Conservation (phyloP, 495 filamentous ascomycete genomes). For the Usnea hakonensis region DNA sequence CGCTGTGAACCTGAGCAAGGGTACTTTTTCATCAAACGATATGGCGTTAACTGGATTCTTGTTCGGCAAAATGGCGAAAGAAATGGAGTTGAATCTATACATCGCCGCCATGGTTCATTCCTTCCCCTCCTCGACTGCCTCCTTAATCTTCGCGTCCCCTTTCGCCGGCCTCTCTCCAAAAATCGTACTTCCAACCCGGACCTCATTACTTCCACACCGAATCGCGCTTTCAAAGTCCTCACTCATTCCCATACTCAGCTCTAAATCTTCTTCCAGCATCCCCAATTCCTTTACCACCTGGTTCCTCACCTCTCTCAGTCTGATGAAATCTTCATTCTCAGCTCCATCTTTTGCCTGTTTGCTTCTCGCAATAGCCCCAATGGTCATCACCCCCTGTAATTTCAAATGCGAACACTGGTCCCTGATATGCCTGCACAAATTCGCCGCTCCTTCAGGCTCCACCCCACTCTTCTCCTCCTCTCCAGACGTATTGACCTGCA, state of each 20-base stretch:
- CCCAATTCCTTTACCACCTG: slow-evolving; percentile 45
- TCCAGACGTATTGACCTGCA: slow-evolving; percentile 92
- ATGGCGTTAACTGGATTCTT: too few relatives aligned
- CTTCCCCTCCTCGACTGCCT: slow-evolving; percentile 19
- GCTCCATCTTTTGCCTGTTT: slow-evolving; percentile 58
- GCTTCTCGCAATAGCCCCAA: slow-evolving; percentile 83
- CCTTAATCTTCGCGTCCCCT: slow-evolving; percentile 56
- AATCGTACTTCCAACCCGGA: slow-evolving; percentile 91
- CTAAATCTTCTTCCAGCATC: slow-evolving; percentile 40
- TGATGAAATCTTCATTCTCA: slow-evolving; percentile 85
- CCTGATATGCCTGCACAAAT: slow-evolving; percentile 57
- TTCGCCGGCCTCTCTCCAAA: slow-evolving; percentile 76
- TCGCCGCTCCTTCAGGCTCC: slow-evolving; percentile 51
- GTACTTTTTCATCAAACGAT: too few relatives aligned
- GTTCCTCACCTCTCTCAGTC: slow-evolving; percentile 63
- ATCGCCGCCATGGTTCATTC: neutral
- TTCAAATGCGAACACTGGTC: slow-evolving; percentile 63
- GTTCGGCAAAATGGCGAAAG: too few relatives aligned
- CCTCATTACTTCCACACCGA: slow-evolving; percentile 73
- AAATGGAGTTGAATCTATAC: too few relatives aligned
- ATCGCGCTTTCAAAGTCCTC: slow-evolving; percentile 91
- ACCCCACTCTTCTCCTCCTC: slow-evolving; percentile 80
- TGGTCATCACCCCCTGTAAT: slow-evolving; percentile 88
- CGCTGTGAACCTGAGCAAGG: too few relatives aligned
- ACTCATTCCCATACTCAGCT: slow-evolving; percentile 82